Conservation (phyloP, 139 green algal species). For the Parachlorella kessleri region DNA sequence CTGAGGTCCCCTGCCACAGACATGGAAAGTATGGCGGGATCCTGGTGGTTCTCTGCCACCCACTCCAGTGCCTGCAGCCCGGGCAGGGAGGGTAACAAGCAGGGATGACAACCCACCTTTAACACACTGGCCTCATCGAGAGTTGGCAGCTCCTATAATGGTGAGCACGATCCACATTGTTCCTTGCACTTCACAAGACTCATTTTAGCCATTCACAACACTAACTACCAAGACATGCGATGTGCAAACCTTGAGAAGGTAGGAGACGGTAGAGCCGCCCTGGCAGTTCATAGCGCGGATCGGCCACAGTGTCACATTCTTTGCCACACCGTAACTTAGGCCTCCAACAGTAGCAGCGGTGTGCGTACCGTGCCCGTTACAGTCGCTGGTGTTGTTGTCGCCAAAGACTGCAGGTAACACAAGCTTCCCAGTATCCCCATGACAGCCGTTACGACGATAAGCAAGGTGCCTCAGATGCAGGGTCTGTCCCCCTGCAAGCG, state of each 20-base stretch:
- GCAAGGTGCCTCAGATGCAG: too few species aligned
- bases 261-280: conserved; percentile 20
- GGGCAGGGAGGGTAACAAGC: neutral
- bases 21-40: conserved; percentile 61
- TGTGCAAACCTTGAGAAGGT: conserved; percentile 25
- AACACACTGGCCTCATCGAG: too few species aligned
- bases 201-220: neutral
- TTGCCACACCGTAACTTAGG: conserved; percentile 64
- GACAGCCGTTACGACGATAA: too few species aligned
- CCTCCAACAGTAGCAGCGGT: conserved; percentile 60
- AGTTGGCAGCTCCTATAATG: too few species aligned
- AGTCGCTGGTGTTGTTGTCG: conserved; percentile 33
- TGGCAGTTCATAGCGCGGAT: conserved; percentile 43
- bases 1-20: conserved; percentile 54
- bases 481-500: too few species aligned
- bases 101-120: too few species aligned
- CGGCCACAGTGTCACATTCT: conserved; percentile 51
- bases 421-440: too few species aligned
- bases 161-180: neutral
- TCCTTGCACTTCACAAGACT: neutral
- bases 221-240: conserved; percentile 38
- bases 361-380: conserved; percentile 74
- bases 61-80: conserved; percentile 44
- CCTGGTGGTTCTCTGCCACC: conserved; percentile 44
- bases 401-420: conserved; percentile 14